Percentiles rank a stretch among this genome's conserved stretches.
Evolutionary conservation across 2,329 filamentous ascomycete genomes (phyloP).

Genomic region (Cladosporium sp.): DNA sequence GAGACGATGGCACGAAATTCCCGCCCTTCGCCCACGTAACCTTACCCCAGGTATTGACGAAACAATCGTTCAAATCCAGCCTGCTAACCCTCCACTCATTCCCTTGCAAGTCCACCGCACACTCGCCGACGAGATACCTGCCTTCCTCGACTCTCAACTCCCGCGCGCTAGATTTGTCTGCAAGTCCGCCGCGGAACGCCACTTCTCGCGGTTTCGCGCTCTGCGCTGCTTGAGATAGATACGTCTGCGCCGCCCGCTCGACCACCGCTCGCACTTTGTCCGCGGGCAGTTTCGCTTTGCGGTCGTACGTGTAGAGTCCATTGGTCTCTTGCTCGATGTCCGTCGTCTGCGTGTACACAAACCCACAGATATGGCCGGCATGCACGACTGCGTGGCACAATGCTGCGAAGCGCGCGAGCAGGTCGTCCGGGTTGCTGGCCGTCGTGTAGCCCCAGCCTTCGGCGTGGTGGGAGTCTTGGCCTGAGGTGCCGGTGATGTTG

Average conservation of each 20-base stretch:
- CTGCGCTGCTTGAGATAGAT: conserved; percentile 22
- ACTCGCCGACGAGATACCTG: conserved; percentile 1
- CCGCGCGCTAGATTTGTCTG: neutral
- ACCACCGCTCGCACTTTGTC: conserved; percentile 55
- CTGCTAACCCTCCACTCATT: neutral
- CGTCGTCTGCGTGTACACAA: conserved; percentile 63
- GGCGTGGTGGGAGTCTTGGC: conserved; percentile 10
- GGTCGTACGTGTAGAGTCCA: conserved; percentile 60
- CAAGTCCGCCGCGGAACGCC: conserved; percentile 1
- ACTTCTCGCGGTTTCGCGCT: neutral
- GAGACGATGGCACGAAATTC: neutral
- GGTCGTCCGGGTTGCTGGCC: conserved; percentile 55
- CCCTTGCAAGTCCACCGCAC: conserved; percentile 4
- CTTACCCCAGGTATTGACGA: conserved; percentile 10
- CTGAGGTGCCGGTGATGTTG: conserved; percentile 52
- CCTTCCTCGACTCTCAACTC: neutral
- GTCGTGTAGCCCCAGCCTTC: conserved; percentile 67
- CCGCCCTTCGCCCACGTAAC: conserved; percentile 6
- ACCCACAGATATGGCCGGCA: conserved; percentile 55
- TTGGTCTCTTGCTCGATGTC: conserved; percentile 66
- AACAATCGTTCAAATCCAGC: conserved; percentile 8
- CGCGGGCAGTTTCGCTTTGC: conserved; percentile 58
- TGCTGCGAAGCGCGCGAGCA: conserved; percentile 55
- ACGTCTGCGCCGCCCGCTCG: conserved; percentile 48
- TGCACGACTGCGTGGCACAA: conserved; percentile 56